These are phyloP conservation scores for Oenanthe javanica DNA, from an alignment of 140 eudicot genomes.

Conservation along the genomic window DNA sequence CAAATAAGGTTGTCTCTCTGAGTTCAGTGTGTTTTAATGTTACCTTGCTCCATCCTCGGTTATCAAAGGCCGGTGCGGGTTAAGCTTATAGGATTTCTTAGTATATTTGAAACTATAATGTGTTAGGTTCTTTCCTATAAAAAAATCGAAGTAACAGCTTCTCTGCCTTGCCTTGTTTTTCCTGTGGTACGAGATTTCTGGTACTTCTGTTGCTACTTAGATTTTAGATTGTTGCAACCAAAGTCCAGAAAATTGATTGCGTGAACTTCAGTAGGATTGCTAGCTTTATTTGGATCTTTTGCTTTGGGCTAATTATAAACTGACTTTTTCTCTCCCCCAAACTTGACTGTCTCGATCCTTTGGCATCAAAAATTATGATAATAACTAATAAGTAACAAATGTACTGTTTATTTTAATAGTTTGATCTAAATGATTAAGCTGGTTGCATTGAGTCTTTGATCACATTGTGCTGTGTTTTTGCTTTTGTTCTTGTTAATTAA, in stretches of 20 bases:
- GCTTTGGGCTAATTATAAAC: background rate
- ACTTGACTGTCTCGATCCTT: background rate
- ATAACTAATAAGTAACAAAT: background rate
- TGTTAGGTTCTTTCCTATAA: background rate
- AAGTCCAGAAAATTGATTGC: background rate
- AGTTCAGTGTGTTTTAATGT: background rate
- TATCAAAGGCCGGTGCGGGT: too few relatives aligned
- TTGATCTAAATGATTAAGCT: background rate
- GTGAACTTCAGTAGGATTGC: background rate
- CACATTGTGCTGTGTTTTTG: background rate
- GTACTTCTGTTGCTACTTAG: background rate
- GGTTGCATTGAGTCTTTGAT: background rate
- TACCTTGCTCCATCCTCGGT: too few relatives aligned
- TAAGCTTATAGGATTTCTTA: too few relatives aligned
- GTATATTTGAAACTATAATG: background rate
- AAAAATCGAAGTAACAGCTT: background rate
- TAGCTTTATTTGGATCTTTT: background rate
- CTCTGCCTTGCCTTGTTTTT: background rate
- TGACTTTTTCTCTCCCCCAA: background rate
- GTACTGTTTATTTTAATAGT: background rate
- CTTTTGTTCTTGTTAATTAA: background rate
- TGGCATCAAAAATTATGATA: background rate
- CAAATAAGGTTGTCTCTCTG: background rate
- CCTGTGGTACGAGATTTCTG: background rate
- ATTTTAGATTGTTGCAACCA: background rate